Base-by-base conservation (phyloP, 768 basidiomycete species). In the Sarcomyxa edulis region DNA sequence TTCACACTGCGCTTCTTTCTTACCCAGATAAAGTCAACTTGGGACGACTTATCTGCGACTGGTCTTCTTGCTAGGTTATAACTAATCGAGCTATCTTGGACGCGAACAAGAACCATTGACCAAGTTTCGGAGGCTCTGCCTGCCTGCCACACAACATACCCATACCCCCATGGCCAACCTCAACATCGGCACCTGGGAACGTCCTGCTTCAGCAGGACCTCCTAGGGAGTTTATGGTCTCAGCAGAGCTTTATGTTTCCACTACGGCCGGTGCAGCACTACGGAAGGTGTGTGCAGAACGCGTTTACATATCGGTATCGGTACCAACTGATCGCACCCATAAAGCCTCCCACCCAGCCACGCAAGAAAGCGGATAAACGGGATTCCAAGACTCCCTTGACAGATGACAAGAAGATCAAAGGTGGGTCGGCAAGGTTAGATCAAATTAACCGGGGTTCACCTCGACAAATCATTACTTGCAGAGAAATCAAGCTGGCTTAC, bases 401-500 rank as follows among this genome's bases (percentile, higher is more conserved):
- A 11, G 77, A 77, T 24, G 69, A 74, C 35, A 61, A 60, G 58
- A 85, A 71, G 55, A 54, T 82, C 48, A 84, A 76, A 69, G 83
- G 84, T 81, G 53, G 46, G 46, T 40, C 18, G n/a, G n/a, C n/a
- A n/a, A n/a, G n/a, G n/a, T n/a, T n/a, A n/a, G n/a, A n/a, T n/a
- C 14, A 36, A 36, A 4, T 30, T 12, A 20, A 14, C 21, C 19
- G 18, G 20, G 20, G 22, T 14, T 24, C 28, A 12, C 20, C 18
- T 21, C 32, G 21, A 18, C 32, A 7, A 18, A 25, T 34, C 32
- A 27, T 23, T 34, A 29, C 27, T 35, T 14, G 24, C 51, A 88
- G 84, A 89, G 51, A 85, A 81, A 60, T 66, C 78, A 14, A 84
- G 76, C 50, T 86, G 84, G 84, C 70, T 84, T 30, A 68, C 70